Conservation (phyloP, 2,329 filamentous ascomycete genomes). For the Cephalotrichum gorgonifer region DNA sequence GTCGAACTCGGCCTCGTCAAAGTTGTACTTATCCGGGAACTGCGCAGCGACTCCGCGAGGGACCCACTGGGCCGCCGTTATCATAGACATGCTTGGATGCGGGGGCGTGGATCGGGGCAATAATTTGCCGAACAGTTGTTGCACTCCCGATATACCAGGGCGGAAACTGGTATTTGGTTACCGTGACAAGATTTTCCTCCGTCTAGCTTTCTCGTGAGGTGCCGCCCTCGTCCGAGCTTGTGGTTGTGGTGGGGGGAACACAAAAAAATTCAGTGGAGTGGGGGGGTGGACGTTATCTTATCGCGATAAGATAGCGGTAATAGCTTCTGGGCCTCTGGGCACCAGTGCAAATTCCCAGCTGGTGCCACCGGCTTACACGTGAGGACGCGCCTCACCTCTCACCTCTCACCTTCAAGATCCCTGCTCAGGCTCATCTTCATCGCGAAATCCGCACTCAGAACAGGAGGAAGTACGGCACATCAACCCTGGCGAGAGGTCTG, state of each 20-base stretch:
- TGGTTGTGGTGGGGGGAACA: too few relatives aligned
- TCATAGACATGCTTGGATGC: slow-evolving; percentile 54
- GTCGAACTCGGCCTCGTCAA: slow-evolving; percentile 66
- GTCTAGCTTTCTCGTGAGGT: not conserved
- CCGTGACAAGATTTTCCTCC: not conserved
- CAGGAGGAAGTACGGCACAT: not conserved
- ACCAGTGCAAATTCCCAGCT: too few relatives aligned
- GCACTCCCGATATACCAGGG: not conserved
- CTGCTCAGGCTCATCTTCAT: not conserved
- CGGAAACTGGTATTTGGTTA: not conserved
- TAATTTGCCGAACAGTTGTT: not conserved
- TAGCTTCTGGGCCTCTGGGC: not conserved
- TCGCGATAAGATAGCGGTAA: slow-evolving; percentile 1
- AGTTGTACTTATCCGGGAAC: slow-evolving; percentile 64
- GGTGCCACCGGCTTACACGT: slow-evolving; percentile 1
- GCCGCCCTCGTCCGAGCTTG: not conserved
- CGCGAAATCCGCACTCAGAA: not conserved
- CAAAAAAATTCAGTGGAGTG: slow-evolving; percentile 5
- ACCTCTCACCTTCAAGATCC: not conserved
- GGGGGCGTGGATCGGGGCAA: too few relatives aligned
- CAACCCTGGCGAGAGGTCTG: not conserved
- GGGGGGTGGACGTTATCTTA: slow-evolving; percentile 4
- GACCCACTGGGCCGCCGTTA: slow-evolving; percentile 67
- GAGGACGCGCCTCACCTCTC: not conserved
- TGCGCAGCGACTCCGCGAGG: slow-evolving; percentile 66